A percentile compares a stretch with the other conserved stretches of the same genome.
These are phyloP conservation scores for Canna indica DNA, from an alignment of 176 grass and related monocot species.

Conservation along the genomic window DNA sequence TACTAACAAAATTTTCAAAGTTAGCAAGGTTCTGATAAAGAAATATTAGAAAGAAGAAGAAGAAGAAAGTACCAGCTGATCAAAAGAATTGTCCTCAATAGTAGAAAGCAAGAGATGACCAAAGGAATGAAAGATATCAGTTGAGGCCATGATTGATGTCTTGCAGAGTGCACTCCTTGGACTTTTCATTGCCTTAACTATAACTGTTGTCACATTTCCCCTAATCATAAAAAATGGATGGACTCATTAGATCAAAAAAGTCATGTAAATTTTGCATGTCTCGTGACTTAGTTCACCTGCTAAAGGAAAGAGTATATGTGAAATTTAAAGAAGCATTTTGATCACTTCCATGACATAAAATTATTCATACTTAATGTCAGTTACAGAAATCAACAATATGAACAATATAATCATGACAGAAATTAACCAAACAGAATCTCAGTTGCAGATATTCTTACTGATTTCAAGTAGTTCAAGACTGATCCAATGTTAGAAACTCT, in stretches of 20 bases:
- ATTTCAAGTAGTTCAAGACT: no score
- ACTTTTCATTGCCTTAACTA: slow-evolving; percentile 86
- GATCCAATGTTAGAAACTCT: no score
- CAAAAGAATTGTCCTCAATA: slow-evolving; percentile 35
- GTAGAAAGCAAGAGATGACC: slow-evolving; percentile 36
- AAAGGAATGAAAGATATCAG: slow-evolving; percentile 55
- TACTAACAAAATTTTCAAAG: not conserved
- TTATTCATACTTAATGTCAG: no score
- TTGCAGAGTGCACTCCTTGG: slow-evolving; percentile 88
- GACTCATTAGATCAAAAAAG: not conserved
- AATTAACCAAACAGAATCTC: no score
- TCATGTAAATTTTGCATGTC: not conserved
- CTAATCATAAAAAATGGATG: slow-evolving; percentile 22
- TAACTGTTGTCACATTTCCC: slow-evolving; percentile 44
- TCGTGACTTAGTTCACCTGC: no score
- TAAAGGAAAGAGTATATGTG: not conserved
- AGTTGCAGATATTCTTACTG: no score
- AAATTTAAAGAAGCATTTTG: not conserved
- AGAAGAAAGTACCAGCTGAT: slow-evolving; percentile 48
- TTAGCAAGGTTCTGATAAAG: not conserved
- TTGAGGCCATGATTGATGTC: slow-evolving; percentile 80
- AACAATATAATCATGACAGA: no score
- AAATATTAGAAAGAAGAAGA: not conserved
- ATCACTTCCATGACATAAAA: no score
- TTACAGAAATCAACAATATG: no score